phyloP scores from a whole-genome alignment of 306 rosid species.

The Dalbergia cochinchinensis region DNA sequence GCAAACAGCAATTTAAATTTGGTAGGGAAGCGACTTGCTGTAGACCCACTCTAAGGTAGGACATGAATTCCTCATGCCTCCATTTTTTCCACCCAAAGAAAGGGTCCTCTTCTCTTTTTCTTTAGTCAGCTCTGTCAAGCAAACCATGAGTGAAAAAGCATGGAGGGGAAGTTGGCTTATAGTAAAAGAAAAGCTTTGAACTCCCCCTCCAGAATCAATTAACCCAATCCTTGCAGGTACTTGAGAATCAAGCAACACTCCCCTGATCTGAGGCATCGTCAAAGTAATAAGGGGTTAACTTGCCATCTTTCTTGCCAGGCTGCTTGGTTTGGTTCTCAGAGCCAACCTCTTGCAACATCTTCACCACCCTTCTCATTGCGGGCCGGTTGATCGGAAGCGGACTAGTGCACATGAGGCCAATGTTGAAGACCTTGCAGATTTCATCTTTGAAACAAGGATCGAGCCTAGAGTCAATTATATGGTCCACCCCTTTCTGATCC shows the following conservation, averaged over 20 bases:
- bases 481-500: constrained; percentile 84
- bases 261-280: constrained; percentile 74
- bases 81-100: constrained; percentile 21
- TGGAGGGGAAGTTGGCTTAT: constrained; percentile 43
- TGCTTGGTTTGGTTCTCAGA: constrained; percentile 55
- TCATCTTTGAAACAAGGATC: constrained; percentile 85
- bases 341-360: constrained; percentile 71
- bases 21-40: constrained; percentile 38
- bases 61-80: constrained; percentile 38
- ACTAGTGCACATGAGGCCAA: constrained; percentile 89
- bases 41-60: constrained; percentile 50
- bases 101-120: constrained; percentile 24
- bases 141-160: constrained; percentile 27
- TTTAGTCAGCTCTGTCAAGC: constrained; percentile 38
- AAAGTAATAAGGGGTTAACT: constrained; percentile 68
- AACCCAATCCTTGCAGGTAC: constrained; percentile 33
- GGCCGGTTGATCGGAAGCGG: constrained; percentile 89
- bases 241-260: constrained; percentile 61
- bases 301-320: constrained; percentile 61
- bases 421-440: constrained; percentile 82
- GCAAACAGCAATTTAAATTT: constrained; percentile 44
- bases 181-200: constrained; percentile 40
- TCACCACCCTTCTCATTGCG: constrained; percentile 77
- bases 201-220: constrained; percentile 36
- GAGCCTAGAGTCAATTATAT: constrained; percentile 72